Conservation (phyloP, 2,329 filamentous ascomycete genomes). For the Cladophialophora psammophila region DNA sequence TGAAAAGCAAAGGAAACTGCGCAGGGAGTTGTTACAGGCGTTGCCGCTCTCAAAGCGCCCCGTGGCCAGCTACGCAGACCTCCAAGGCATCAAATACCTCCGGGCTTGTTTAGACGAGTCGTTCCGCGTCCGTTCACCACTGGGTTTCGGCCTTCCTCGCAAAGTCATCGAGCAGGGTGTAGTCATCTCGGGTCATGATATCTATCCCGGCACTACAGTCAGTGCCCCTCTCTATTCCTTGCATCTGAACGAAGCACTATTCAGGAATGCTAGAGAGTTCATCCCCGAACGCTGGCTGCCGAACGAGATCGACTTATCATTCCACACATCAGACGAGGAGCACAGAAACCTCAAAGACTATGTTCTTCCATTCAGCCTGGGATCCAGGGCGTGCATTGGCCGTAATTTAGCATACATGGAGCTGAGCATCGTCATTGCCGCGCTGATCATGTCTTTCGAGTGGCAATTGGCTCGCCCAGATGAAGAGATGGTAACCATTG, state of each 20-base stretch:
- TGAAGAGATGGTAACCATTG: not conserved
- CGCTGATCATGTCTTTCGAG: conserved; percentile 10
- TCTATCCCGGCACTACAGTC: conserved; percentile 1
- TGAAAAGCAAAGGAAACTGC: conserved; percentile 20
- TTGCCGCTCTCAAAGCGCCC: not conserved
- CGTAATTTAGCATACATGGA: conserved; percentile 23
- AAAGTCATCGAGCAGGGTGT: not conserved
- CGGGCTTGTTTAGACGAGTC: conserved; percentile 17
- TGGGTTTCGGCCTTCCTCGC: conserved; percentile 12
- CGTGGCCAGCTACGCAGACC: not conserved
- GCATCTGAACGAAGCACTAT: conserved; percentile 11
- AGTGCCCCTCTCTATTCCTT: conserved; percentile 15
- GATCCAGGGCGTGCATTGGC: conserved; percentile 19
- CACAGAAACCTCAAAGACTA: conserved; percentile 1
- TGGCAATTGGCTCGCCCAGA: not conserved
- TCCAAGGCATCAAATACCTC: conserved; percentile 10
- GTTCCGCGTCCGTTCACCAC: conserved; percentile 1
- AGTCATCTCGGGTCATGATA: conserved; percentile 14
- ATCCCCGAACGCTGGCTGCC: conserved; percentile 19
- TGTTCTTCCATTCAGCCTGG: conserved; percentile 18
- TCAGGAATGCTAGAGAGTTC: not conserved
- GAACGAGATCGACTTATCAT: not conserved
- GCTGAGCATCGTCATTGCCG: conserved; percentile 14
- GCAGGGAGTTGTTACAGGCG: not conserved
- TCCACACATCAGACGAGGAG: not conserved